Conservation (phyloP, 2,329 filamentous ascomycete species). For the Davidsoniella eucalypti region DNA sequence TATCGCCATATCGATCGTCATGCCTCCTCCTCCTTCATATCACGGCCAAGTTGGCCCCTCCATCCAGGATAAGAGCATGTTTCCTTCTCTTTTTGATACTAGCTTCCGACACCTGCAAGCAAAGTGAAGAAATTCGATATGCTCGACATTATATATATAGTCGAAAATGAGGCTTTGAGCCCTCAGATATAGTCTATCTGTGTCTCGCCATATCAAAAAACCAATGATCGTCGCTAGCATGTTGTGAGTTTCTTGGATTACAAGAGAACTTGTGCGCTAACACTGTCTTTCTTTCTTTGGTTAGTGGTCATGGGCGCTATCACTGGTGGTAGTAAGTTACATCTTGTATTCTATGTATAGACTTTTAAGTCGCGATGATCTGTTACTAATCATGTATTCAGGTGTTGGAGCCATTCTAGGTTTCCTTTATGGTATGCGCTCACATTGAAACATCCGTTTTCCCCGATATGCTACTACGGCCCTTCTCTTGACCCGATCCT, state of each 20-base stretch:
- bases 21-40: conserved; percentile 27
- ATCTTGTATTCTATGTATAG: not conserved
- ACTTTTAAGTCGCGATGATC: not conserved
- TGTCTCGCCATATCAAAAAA: not conserved
- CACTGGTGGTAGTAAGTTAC: conserved; percentile 86
- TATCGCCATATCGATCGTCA: conserved; percentile 12
- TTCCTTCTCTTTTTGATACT: not conserved
- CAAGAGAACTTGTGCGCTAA: conserved; percentile 1
- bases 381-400: conserved; percentile 22
- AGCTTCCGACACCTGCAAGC: too few species aligned
- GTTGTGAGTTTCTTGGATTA: not conserved
- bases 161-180: too few species aligned
- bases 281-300: not conserved
- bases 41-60: conserved; percentile 20
- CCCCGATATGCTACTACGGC: not conserved
- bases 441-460: not conserved
- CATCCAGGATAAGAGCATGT: conserved; percentile 33
- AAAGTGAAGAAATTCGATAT: too few species aligned
- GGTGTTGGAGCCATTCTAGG: conserved; percentile 93
- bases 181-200: not conserved
- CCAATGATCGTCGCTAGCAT: not conserved
- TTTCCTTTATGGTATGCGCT: conserved; percentile 73
- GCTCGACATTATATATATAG: too few species aligned
- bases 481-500: not conserved
- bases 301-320: conserved; percentile 94